These are phyloP conservation scores for Lunasporangiospora selenospora DNA, from an alignment of 192 early-diverging fungal genomes.

Conservation along the genomic window DNA sequence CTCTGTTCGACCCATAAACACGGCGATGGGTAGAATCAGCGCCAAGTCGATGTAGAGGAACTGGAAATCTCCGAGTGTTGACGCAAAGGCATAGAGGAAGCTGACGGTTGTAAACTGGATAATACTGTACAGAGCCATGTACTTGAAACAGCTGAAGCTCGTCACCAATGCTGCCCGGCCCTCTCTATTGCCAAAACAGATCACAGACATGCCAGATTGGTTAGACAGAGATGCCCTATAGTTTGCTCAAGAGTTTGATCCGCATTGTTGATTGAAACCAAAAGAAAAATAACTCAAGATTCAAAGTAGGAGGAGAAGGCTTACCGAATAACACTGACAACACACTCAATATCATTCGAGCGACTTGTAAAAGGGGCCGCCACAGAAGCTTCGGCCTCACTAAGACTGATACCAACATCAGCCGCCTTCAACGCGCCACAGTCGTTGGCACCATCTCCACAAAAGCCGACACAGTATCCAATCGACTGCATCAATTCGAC, in stretches of 20 bases:
- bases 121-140: conserved; percentile 96
- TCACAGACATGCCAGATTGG: too few species aligned
- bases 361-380: conserved; percentile 97
- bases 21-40: conserved; percentile 88
- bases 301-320: conserved; percentile 13
- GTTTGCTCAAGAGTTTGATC: not conserved
- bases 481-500: conserved; percentile 89
- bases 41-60: conserved; percentile 95
- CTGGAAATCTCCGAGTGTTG: conserved; percentile 94
- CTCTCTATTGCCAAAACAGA: conserved; percentile 77
- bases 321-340: conserved; percentile 84
- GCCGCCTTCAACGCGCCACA: conserved; percentile 96
- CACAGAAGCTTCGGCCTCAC: conserved; percentile 97
- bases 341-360: conserved; percentile 92
- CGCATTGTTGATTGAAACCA: not conserved
- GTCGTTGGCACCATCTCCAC: conserved; percentile 99
- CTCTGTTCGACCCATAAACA: conserved; percentile 92
- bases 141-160: conserved; percentile 98
- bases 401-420: conserved; percentile 95
- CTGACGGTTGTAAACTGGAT: conserved; percentile 98
- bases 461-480: conserved; percentile 95
- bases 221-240: not conserved
- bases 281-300: not conserved
- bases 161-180: conserved; percentile 97
- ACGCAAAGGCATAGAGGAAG: conserved; percentile 86